Base-by-base conservation (phyloP, 2,329 filamentous ascomycete genomes). In the Huntiella moniliformis region DNA sequence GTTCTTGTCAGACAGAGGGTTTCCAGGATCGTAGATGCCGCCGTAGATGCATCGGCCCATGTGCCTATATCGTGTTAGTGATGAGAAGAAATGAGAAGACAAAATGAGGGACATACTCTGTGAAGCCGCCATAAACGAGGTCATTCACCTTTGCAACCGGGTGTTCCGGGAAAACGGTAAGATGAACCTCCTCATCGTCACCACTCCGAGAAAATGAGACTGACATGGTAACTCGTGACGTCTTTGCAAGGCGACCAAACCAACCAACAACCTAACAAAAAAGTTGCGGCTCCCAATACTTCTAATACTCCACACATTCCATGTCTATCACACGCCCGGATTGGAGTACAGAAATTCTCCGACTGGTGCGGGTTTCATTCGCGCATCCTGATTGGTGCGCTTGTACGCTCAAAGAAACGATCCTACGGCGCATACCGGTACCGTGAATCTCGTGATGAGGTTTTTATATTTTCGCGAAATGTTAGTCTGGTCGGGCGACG, bases 31-130 rank as follows among this genome's bases (percentile, higher is more conserved):
- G 61, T 86, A 88, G 57, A 91, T 80, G 52, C 84, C 83, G 52
- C 82, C 82, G 58, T 91, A 88, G 56, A 91, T 86, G 65, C 83
- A 91, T 51, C 83, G 75, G 55, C 83, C 83, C 82, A 91, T 91
- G 61, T 91, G 84, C 55, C 80, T 84, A 11, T 31, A 11, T 45
- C 40, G 18, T 6, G 22, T 44, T 17, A 40, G 34, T 22, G n/a
- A 15, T 5, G 12, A 13, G 18, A 16, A 5, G 28, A 37, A 8
- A 4, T 5, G 4, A 17, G 3, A 17, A 22, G 16, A 7, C 3
- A 40, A 15, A 18, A 2, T 8, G 10, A 4, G 12, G 36, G 18
- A 60, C 73, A 62, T 64, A 83, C 81, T 91, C 83, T 49, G 79
- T 84, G 61, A 91, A 91, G 8, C 82, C 83, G 47, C 80, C 79